Evolutionary conservation across 257 asterid genomes (phyloP), one percentile per base, ranked within the genome.

Genomic region (Nicotiana tomentosiformis): DNA sequence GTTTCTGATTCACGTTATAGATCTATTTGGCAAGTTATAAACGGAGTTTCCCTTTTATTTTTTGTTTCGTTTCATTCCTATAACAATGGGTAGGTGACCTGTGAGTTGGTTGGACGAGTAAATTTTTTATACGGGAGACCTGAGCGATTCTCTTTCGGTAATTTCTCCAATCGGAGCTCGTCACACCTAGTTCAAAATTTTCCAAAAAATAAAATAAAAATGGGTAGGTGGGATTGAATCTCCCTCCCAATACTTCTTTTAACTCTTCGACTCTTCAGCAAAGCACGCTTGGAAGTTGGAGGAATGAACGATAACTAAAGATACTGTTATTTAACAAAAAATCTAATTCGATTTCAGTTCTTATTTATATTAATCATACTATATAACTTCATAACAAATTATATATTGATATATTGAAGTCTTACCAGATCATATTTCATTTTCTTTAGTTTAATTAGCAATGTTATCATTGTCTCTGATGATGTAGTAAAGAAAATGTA

Each of bases 81-180:
- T 66, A 23, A 10, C 3, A 66, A 66, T 32, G 11, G 14, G 67
- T 10, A 20, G 76, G 51, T 58, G 9, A 43, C 12, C 0, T 9
- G 49, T 0, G 49, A 43, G 11, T 43, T 8, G 51, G 11, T 43
- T 8, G 51, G 11, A 2, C 8, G 3, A 43, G 1, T 43, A 43
- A 29, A 2, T 43, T 43, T 43, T 2, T 1, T 2, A 9, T 7
- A 7, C 0, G 3, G 3, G 11, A 8, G 51, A 43, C 8, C 0
- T 43, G 0, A 2, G 49, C 23, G 23, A 20, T 20, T 20, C 23
- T 20, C 23, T 20, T 20, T 20, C 23, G 23, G 10, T 39, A 39
- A 0, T 39, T 2, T 6, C 1, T 39, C 1, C 10, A 7, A 9
- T 7, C 0, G 7, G 2, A 1, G 10, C 2, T 7, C 10, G 10